Conservation (phyloP, 1,284 basidiomycete genomes). For the Fomitopsis palustris region DNA sequence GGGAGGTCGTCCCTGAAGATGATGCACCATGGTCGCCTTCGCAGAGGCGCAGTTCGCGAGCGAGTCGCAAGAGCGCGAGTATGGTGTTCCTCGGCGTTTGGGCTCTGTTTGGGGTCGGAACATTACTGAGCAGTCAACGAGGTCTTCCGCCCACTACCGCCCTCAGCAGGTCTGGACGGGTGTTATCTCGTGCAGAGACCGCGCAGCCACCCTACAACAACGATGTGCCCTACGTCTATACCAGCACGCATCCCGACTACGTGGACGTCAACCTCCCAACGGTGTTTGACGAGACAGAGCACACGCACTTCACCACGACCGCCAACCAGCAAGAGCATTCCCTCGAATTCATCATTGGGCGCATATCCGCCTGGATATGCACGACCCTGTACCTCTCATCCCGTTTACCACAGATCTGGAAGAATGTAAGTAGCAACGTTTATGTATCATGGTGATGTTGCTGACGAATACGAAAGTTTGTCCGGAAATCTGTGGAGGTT, state of each 20-base stretch:
- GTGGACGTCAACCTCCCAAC: neutral
- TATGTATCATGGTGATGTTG: neutral
- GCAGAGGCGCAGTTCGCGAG: slow-evolving; percentile 44
- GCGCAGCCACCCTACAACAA: slow-evolving; percentile 4
- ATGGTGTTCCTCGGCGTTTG: slow-evolving; percentile 74
- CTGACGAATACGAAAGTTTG: slow-evolving; percentile 51
- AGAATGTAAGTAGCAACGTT: slow-evolving; percentile 75
- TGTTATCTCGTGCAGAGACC: slow-evolving; percentile 20
- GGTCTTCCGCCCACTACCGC: slow-evolving; percentile 19
- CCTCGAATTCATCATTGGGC: slow-evolving; percentile 69
- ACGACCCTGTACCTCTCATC: slow-evolving; percentile 90
- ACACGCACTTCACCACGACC: neutral
- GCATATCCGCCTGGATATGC: slow-evolving; percentile 90
- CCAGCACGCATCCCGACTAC: slow-evolving; percentile 4
- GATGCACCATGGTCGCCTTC: slow-evolving; percentile 23
- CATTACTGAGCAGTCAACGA: slow-evolving; percentile 33
- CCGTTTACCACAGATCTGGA: slow-evolving; percentile 94
- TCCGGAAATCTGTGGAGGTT: slow-evolving; percentile 87
- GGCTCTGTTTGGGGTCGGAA: slow-evolving; percentile 64
- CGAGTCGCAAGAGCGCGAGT: slow-evolving; percentile 58
- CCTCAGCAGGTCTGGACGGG: slow-evolving; percentile 27
- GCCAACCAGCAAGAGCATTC: slow-evolving; percentile 19
- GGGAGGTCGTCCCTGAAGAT: slow-evolving; percentile 18
- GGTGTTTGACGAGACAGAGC: neutral
- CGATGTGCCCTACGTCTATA: neutral